A percentile compares a stretch with the other conserved stretches of the same genome.
Evolutionary conservation across 208 protist species (phyloP).

Genomic region (Acanthamoeba triangularis): DNA sequence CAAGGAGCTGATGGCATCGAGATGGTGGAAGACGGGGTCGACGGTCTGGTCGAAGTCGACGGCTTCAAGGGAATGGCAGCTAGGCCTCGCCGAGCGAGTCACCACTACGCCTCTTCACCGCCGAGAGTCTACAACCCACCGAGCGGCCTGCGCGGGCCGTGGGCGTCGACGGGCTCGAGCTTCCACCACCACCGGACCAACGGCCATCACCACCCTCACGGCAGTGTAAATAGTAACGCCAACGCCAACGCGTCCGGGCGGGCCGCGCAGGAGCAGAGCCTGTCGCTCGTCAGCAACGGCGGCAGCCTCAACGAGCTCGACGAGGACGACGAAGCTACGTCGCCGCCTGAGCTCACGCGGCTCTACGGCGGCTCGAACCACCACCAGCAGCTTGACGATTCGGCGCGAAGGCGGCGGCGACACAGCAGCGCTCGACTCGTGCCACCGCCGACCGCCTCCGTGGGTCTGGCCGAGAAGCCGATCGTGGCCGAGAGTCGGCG

Average conservation of each 20-base stretch:
- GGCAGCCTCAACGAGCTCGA: conserved; percentile 28
- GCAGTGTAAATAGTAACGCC: not conserved
- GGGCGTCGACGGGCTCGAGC: too few relatives aligned
- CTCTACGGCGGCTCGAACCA: conserved; percentile 42
- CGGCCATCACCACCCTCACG: not conserved
- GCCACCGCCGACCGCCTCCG: not conserved
- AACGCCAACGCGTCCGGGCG: not conserved
- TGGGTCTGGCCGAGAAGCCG: too few relatives aligned
- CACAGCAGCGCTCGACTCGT: not conserved
- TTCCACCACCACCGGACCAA: not conserved
- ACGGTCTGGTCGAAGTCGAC: not conserved
- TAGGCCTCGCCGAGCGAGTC: not conserved
- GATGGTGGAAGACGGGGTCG: not conserved
- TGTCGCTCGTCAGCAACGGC: not conserved
- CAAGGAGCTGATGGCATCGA: too few relatives aligned
- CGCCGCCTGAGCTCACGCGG: not conserved
- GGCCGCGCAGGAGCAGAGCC: not conserved
- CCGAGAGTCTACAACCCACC: too few relatives aligned
- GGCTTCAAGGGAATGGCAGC: not conserved
- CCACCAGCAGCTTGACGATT: not conserved
- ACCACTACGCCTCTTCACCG: not conserved
- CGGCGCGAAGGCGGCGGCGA: not conserved
- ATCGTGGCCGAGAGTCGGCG: too few relatives aligned
- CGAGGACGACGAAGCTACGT: not conserved
- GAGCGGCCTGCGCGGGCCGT: too few relatives aligned